Conservation (phyloP, 106 monocot species). For the Chionographis japonica region DNA sequence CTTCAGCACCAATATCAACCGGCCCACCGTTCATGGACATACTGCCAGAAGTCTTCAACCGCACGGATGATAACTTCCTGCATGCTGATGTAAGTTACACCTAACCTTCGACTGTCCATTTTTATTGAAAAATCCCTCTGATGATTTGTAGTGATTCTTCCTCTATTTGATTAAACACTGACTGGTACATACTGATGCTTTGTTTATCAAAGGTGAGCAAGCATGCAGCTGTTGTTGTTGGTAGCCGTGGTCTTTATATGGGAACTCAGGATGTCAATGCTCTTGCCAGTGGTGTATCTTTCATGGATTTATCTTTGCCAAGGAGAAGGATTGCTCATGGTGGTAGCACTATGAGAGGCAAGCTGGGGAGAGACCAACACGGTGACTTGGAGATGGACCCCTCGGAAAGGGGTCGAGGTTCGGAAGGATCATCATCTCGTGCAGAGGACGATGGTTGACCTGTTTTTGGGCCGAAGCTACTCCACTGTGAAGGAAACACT, state of each 20-base stretch:
- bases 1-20: conserved; percentile 40
- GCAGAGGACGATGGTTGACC: too few species aligned
- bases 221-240: conserved; percentile 1
- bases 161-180: background rate
- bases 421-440: too few species aligned
- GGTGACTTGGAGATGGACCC: too few species aligned
- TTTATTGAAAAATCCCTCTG: background rate
- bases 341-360: background rate
- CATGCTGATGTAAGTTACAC: conserved; percentile 18
- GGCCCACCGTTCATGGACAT: conserved; percentile 35
- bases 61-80: conserved; percentile 15
- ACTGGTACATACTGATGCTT: background rate
- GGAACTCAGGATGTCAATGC: conserved; percentile 18
- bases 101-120: background rate
- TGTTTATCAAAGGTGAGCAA: conserved; percentile 9
- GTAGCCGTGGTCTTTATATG: conserved; percentile 19
- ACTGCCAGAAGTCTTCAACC: conserved; percentile 42
- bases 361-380: too few species aligned
- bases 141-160: background rate
- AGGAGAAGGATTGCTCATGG: background rate
- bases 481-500: too few species aligned
- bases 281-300: background rate
- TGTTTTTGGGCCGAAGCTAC: too few species aligned
- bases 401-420: too few species aligned
- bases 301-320: background rate